Base-by-base conservation (phyloP, 192 early-diverging fungal species). In the Gamsiella multidivaricata region DNA sequence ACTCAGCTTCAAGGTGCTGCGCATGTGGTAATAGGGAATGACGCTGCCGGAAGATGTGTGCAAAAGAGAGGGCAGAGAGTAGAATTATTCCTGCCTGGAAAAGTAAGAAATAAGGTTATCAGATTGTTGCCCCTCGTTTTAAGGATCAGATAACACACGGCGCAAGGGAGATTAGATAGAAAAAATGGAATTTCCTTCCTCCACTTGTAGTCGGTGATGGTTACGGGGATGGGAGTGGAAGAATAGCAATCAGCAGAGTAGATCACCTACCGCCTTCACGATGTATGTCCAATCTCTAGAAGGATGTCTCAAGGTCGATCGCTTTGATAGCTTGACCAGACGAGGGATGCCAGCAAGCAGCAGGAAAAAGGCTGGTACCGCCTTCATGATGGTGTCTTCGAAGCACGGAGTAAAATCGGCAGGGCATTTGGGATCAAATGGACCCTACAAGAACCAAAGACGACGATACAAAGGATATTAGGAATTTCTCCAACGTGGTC, bases 371-470 rank as follows among this genome's bases (percentile, higher is more conserved):
- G 53, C 54, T 22, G 69, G 66, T n/a, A 68, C 31, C 11, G 65
- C 39, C 22, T 42, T 33, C 3, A 76, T 22, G 4, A 66, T 26
- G 0, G 69, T 73, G 49, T 82, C 81, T 32, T 82, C 81, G 47
- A 82, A 82, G 59, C 81, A 82, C 12, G 81, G 70, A 6, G 81
- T 79, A 25, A 82, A 73, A 45, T 82, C 81, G 11, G 62, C 53
- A 10, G 69, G 53, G 31, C 81, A 79, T 11, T 68, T 53, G 10
- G 69, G 64, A 42, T 79, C 62, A 28, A 70, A 71, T 3, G 81
- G 81, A 20, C 81, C 81, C 81, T 82, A 70, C 5, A 9, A 6
- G n/a, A 45, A 0, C 6, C 3, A 49, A 7, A 62, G 2, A 39
- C 43, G 9, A 12, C 10, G 0, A 4, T 5, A 9, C 22, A 23